These are phyloP conservation scores for Coniochaeta ligniaria DNA, from an alignment of 2,329 filamentous ascomycete genomes.

Conservation along the genomic window DNA sequence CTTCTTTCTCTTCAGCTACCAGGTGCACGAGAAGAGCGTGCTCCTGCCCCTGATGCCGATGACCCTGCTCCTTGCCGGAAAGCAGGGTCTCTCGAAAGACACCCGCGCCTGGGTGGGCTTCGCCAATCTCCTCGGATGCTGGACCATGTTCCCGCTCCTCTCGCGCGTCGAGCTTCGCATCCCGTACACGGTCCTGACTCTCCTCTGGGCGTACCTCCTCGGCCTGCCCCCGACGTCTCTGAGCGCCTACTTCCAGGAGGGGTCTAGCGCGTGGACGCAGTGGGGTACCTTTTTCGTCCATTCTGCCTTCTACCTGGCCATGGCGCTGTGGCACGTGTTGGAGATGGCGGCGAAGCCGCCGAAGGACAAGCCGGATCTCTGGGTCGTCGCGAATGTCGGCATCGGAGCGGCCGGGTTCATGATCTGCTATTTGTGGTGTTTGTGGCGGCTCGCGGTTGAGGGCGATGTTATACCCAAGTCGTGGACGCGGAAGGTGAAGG, in stretches of 20 bases:
- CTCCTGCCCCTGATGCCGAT: slow-evolving; percentile 87
- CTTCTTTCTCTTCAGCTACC: slow-evolving; percentile 96
- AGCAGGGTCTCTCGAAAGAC: slow-evolving; percentile 68
- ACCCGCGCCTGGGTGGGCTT: slow-evolving; percentile 91
- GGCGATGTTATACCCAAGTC: slow-evolving; percentile 41
- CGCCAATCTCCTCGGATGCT: slow-evolving; percentile 79
- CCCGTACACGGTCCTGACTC: slow-evolving; percentile 77
- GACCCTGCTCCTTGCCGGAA: slow-evolving; percentile 76
- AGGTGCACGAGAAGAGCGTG: slow-evolving; percentile 97
- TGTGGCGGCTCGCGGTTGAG: slow-evolving; percentile 58
- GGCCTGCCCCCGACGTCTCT: slow-evolving; percentile 75
- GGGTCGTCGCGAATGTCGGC: slow-evolving; percentile 86
- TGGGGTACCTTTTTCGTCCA: slow-evolving; percentile 65
- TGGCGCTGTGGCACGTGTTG: slow-evolving; percentile 74
- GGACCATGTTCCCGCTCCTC: slow-evolving; percentile 91
- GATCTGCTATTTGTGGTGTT: slow-evolving; percentile 86
- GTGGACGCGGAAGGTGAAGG: slow-evolving; percentile 21
- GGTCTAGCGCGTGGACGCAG: slow-evolving; percentile 35
- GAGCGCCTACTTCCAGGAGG: slow-evolving; percentile 56
- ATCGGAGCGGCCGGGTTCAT: slow-evolving; percentile 80
- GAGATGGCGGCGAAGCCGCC: slow-evolving; percentile 66
- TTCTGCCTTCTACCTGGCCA: slow-evolving; percentile 64
- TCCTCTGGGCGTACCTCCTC: slow-evolving; percentile 87
- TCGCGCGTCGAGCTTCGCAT: slow-evolving; percentile 75
- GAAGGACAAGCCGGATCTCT: slow-evolving; percentile 77